Evolutionary conservation across 495 filamentous ascomycete species (phyloP), one percentile per base, ranked within the genome.

Genomic region (Neurospora intermedia): DNA sequence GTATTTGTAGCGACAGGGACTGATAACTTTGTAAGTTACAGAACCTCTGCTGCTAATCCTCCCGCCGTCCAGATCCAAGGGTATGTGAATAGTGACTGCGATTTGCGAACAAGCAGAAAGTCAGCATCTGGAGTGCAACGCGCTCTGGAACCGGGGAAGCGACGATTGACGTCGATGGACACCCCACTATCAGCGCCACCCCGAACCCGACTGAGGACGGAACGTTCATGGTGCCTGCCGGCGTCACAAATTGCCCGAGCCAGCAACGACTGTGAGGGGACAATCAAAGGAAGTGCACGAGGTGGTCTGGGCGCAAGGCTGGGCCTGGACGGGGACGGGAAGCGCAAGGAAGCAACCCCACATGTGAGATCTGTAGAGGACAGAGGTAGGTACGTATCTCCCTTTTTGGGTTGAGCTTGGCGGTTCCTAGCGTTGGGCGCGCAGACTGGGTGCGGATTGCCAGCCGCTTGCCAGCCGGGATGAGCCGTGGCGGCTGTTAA

Each of bases 401-500:
- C 54, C 54, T 31, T 35, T 66, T 35, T 35, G 27, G 54, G 54
- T 18, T 66, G 13, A 13, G 54, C 54, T 62, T 62, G 54, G 54
- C 54, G 27, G 27, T 27, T 66, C 35, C 16, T 35, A 27, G 54
- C 15, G 54, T 35, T 35, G 54, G 54, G 54, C 27, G 54, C 54
- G 54, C 54, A 62, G 27, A 35, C 54, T 35, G 54, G 23, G 27
- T 31, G 15, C 27, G 35, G 16, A 66, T 15, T 66, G 54, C 54
- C 54, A 66, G 27, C 54, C 54, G 54, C 54, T 66, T 66, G 54
- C 54, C 54, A 66, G 54, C 54, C 54, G 54, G 54, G 54, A 66
- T 66, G 27, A 31, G 54, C 54, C 27, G 54, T 78, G 77, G 75
- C 40, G 18, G 54, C 62, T 39, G 48, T 48, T 77, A 81, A 80